These are phyloP conservation scores for Zygoascus ofunaensis DNA, from an alignment of 805 yeast genomes.

Conservation along the genomic window DNA sequence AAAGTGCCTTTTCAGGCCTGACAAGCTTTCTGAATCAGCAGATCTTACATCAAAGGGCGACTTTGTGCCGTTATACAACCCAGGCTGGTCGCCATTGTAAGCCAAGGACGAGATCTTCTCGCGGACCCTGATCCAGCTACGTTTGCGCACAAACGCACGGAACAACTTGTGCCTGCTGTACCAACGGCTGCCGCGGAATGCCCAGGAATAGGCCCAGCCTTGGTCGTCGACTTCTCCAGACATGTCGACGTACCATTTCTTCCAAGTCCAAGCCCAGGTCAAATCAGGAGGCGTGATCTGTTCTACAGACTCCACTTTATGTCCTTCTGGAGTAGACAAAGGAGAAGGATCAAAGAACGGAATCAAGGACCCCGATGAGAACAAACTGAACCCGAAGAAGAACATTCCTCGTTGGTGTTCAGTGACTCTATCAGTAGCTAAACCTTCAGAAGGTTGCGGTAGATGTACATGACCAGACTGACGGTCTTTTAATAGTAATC, in stretches of 20 bases:
- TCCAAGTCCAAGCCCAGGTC: constrained; percentile 62
- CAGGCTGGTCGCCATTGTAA: too few species aligned
- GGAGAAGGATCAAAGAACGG: constrained; percentile 31
- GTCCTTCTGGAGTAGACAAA: constrained; percentile 28
- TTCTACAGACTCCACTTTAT: constrained; percentile 22
- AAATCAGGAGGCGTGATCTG: constrained; percentile 43
- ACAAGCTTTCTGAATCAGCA: too few species aligned
- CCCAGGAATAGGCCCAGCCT: constrained; percentile 69
- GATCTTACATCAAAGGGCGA: constrained; percentile 6
- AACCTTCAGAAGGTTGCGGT: too few species aligned
- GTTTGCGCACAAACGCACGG: constrained; percentile 55
- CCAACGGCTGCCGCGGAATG: constrained; percentile 46
- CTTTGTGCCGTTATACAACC: too few species aligned
- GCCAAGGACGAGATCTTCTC: constrained; percentile 4
- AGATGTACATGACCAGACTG: too few species aligned
- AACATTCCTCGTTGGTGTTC: constrained; percentile 36
- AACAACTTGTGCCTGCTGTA: constrained; percentile 45
- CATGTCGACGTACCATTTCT: constrained; percentile 68
- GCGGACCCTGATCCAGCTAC: constrained; percentile 49
- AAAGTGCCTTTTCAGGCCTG: too few species aligned
- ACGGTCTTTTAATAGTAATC: too few species aligned
- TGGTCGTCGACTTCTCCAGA: constrained; percentile 62
- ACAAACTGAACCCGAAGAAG: constrained; percentile 31
- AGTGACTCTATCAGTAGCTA: constrained; percentile 25
- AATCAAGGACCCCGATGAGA: constrained; percentile 28